Base-by-base conservation (phyloP, 257 asterid genomes). In the Nicotiana undulata region DNA sequence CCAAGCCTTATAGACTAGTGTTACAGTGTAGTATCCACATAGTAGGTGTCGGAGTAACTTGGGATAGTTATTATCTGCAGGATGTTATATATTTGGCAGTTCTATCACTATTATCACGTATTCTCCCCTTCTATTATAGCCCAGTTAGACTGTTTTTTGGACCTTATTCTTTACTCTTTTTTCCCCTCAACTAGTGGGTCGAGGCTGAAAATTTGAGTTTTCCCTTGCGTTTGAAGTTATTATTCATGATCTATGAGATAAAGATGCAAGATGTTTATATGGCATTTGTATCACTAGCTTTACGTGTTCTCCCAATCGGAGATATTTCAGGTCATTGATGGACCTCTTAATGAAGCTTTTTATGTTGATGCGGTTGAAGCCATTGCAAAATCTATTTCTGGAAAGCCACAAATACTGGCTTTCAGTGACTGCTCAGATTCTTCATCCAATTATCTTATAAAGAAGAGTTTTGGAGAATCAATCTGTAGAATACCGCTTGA, bases 261-360 rank as follows among this genome's bases (percentile, higher is more conserved):
- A 55, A 67, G 28, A 67, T 67, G 76, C 24, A 32, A 11, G 70
- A 60, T 44, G 20, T 26, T 18, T 24, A 31, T 46, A 28, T 49
- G 59, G 7, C 53, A 64, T 64, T 53, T n/a, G 55, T 5, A 11
- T 63, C 68, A 15, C 67, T 49, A 58, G 52, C 61, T 63, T 55
- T n/a, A 59, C 59, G 8, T 65, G 34, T 63, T 24, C 24, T 80
- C 24, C 51, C 44, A 12, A 67, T 22, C 11, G 17, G 18, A 46
- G 60, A 72, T 44, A 81, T 79, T 79, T 7, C 84, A 93, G 98
- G 92, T 91, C 76, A 83, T 93, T 74, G 97, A 94, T 83, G 96
- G 92, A 82, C 84, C 87, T 77, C 88, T 86, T 56, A 84, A 87
- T 37, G 77, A 83, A 61, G 88, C 87, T 59, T 63, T 86, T 81